Evolutionary conservation across 148 eudicot species (phyloP).

Genomic region (Gaultheria prostrata): DNA sequence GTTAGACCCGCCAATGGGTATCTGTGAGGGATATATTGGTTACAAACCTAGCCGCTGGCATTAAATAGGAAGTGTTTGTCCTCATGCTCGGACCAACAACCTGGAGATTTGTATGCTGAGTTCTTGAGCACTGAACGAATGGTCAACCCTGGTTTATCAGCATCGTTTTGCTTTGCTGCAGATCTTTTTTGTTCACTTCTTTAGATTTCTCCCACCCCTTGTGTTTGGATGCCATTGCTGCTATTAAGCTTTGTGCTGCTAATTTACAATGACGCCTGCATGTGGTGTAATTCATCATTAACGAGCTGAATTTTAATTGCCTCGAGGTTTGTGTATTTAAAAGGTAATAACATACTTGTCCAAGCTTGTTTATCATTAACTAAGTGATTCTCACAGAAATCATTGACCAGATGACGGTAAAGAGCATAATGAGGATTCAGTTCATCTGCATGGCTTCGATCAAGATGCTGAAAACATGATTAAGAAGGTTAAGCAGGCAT

Average conservation of each 20-base stretch:
- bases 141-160: not conserved
- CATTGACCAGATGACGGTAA: constrained; percentile 55
- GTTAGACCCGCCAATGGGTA: not conserved
- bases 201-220: not conserved
- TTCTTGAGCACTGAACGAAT: not conserved
- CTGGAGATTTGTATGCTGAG: not conserved
- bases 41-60: not conserved
- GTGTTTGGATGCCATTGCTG: constrained; percentile 10
- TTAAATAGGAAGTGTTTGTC: not conserved
- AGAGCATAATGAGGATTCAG: constrained; percentile 51
- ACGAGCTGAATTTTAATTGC: not conserved
- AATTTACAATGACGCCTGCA: not conserved
- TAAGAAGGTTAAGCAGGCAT: constrained; percentile 81
- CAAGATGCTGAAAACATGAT: constrained; percentile 78
- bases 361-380: not conserved
- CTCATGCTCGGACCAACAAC: not conserved
- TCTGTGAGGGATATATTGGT: not conserved
- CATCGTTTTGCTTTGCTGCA: not conserved
- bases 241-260: not conserved
- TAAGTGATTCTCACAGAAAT: constrained; percentile 6
- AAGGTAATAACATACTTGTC: not conserved
- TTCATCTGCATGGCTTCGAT: constrained; percentile 71
- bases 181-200: not conserved
- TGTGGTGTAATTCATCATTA: not conserved
- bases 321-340: constrained; percentile 7